phyloP scores from a whole-genome alignment of 345 rosid species.

The Aurinia saxatilis region DNA sequence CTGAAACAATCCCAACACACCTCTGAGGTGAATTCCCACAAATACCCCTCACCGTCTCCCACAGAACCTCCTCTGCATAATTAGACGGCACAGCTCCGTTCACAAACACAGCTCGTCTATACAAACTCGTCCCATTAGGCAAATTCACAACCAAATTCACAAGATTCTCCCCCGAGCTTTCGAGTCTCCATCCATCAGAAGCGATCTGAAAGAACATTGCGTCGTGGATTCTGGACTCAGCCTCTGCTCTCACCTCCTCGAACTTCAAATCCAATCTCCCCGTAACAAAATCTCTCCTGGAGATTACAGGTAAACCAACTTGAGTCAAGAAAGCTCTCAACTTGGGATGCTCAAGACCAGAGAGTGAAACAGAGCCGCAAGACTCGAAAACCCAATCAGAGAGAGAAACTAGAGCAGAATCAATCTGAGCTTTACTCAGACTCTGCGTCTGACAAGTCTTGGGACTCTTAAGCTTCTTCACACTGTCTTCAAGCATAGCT shows the following conservation, averaged over 20 bases:
- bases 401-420: constrained; percentile 62
- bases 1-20: constrained; percentile 91
- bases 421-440: constrained; percentile 75
- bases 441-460: constrained; percentile 66
- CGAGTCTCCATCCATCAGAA: constrained; percentile 80
- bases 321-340: constrained; percentile 73
- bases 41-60: constrained; percentile 76
- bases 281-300: constrained; percentile 58
- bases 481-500: constrained; percentile 95
- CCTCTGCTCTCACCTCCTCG: constrained; percentile 67
- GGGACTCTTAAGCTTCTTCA: constrained; percentile 88
- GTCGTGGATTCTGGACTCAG: constrained; percentile 79
- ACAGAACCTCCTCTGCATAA: constrained; percentile 83
- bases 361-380: constrained; percentile 84
- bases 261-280: constrained; percentile 68
- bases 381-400: constrained; percentile 95
- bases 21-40: constrained; percentile 79
- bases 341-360: constrained; percentile 91
- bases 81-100: constrained; percentile 64
- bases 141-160: constrained; percentile 82
- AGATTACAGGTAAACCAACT: constrained; percentile 75
- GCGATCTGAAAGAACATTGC: constrained; percentile 96
- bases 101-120: constrained; percentile 66
- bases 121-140: constrained; percentile 93
- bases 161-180: constrained; percentile 39